Percentiles rank a stretch among this genome's conserved stretches.
These are phyloP conservation scores for Beauveria bassiana DNA, from an alignment of 2,329 filamentous ascomycete species.

Conservation along the genomic window DNA sequence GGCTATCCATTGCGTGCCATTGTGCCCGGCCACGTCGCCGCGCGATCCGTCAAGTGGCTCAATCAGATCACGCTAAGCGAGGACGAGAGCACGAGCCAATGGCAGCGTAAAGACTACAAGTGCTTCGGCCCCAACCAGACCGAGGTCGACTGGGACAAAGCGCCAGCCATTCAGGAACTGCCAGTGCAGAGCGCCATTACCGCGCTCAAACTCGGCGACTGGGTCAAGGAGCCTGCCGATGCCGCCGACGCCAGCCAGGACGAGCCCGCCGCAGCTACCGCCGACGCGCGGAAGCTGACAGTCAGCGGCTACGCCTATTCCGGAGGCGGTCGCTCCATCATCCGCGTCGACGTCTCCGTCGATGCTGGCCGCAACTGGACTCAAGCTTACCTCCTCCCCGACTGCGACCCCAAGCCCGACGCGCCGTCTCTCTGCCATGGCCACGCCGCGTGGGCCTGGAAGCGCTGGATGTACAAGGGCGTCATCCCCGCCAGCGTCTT, in stretches of 20 bases:
- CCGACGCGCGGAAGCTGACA: constrained; percentile 23
- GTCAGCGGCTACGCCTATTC: constrained; percentile 60
- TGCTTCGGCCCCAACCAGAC: constrained; percentile 57
- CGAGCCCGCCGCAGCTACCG: background rate
- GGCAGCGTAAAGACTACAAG: constrained; percentile 63
- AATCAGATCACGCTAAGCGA: constrained; percentile 55
- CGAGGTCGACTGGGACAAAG: constrained; percentile 53
- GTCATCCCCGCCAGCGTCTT: constrained; percentile 31
- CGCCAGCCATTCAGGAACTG: constrained; percentile 59
- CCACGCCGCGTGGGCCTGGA: constrained; percentile 55
- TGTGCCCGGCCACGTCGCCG: constrained; percentile 59
- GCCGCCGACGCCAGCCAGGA: background rate
- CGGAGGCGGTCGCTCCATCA: constrained; percentile 56
- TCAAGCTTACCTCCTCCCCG: constrained; percentile 51
- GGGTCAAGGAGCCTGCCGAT: constrained; percentile 14
- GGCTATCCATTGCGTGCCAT: constrained; percentile 56
- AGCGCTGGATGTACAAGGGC: constrained; percentile 51
- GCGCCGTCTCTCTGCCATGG: constrained; percentile 27
- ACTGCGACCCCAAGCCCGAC: constrained; percentile 28
- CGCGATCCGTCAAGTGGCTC: constrained; percentile 63
- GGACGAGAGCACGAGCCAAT: constrained; percentile 58
- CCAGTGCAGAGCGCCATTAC: constrained; percentile 62
- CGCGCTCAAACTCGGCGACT: constrained; percentile 34
- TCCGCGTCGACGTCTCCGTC: constrained; percentile 59
- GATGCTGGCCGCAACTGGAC: constrained; percentile 58